A percentile compares a stretch with the other conserved stretches of the same genome.
phyloP scores from a whole-genome alignment of 768 basidiomycete species.

The Gloeostereum incarnatum region DNA sequence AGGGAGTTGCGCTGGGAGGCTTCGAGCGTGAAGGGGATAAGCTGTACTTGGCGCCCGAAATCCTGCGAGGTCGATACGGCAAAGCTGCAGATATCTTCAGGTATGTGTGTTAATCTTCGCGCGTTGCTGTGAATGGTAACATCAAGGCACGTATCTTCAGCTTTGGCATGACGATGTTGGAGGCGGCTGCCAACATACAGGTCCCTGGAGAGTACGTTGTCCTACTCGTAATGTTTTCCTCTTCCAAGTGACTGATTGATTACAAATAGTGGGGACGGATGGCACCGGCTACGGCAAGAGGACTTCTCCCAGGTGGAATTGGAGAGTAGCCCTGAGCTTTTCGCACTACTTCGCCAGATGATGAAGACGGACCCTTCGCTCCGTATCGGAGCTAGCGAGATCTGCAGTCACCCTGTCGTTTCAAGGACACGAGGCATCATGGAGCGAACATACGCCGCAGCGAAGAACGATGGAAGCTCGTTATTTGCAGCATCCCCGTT shows the following conservation, averaged over 20 bases:
- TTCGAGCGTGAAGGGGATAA: conserved; percentile 98
- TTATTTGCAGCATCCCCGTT: conserved; percentile 53
- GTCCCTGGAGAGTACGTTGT: conserved; percentile 89
- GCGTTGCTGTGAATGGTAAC: no score
- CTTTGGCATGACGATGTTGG: conserved; percentile 92
- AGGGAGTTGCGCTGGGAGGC: conserved; percentile 23
- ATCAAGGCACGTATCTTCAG: conserved; percentile 49
- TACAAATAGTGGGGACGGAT: conserved; percentile 70
- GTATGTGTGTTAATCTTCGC: no score
- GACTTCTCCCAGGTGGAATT: conserved; percentile 84
- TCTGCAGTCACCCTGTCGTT: conserved; percentile 58
- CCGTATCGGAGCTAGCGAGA: conserved; percentile 46
- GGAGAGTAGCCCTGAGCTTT: conserved; percentile 54
- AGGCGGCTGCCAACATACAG: conserved; percentile 91
- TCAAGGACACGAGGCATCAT: conserved; percentile 52
- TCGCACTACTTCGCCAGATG: conserved; percentile 63
- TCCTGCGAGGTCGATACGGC: conserved; percentile 85
- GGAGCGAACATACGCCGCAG: conserved; percentile 36
- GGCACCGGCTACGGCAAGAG: conserved; percentile 88
- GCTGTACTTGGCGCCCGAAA: conserved; percentile 93
- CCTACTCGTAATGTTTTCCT: conserved; percentile 7
- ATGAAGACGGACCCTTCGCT: conserved; percentile 62
- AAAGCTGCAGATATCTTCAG: conserved; percentile 96
- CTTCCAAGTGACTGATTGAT: conserved; percentile 18
- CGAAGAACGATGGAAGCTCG: conserved; percentile 22